Percentiles rank a stretch among this genome's conserved stretches.
Evolutionary conservation across 345 rosid species (phyloP).

Genomic region (Alliaria petiolata): DNA sequence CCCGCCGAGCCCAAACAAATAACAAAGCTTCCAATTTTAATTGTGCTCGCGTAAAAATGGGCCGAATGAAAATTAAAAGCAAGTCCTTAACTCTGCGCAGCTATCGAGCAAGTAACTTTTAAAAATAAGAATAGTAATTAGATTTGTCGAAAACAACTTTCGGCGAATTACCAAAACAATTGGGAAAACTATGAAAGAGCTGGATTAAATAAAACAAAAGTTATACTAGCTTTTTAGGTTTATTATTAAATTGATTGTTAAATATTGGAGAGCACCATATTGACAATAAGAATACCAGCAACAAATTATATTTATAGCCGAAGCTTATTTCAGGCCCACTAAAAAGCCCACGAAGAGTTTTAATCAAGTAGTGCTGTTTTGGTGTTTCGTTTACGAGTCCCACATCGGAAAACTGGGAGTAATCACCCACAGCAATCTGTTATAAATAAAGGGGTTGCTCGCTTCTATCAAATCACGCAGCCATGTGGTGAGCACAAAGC

Average conservation of each 20-base stretch:
- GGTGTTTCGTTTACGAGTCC: background rate
- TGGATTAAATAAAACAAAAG: too few relatives aligned
- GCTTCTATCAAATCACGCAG: background rate
- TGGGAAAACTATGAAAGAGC: too few relatives aligned
- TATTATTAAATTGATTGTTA: too few relatives aligned
- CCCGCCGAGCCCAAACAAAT: slow-evolving; percentile 30
- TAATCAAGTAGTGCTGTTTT: background rate
- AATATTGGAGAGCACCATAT: too few relatives aligned
- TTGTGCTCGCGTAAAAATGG: background rate
- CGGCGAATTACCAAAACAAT: too few relatives aligned
- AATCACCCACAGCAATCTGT: too few relatives aligned
- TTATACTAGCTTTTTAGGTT: too few relatives aligned
- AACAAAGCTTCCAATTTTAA: background rate
- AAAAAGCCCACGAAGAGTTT: background rate
- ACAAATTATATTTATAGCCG: background rate
- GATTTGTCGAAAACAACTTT: too few relatives aligned
- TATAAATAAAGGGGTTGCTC: background rate
- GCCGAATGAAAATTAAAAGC: background rate
- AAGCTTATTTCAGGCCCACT: background rate
- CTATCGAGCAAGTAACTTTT: too few relatives aligned
- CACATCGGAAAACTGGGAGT: background rate
- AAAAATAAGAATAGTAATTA: too few relatives aligned
- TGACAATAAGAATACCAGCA: too few relatives aligned
- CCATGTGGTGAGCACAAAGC: slow-evolving; percentile 27
- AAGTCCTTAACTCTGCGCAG: too few relatives aligned